A percentile compares a stretch with the other conserved stretches of the same genome.
These are phyloP conservation scores for Trichopus zeylanicus DNA, from an alignment of 116 monocot species.

Conservation along the genomic window DNA sequence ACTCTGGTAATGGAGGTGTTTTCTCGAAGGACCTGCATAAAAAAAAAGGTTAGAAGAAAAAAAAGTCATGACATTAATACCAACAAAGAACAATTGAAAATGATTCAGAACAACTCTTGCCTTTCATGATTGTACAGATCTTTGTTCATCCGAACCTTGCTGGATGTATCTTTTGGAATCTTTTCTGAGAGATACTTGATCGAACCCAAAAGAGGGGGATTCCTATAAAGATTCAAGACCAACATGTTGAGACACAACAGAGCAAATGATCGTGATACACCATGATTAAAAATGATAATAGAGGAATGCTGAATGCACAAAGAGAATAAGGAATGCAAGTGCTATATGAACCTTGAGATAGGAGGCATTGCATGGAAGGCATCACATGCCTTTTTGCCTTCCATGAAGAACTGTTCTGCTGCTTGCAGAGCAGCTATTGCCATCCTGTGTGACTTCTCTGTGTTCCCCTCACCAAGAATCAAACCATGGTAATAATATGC, in stretches of 20 bases:
- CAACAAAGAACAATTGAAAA: not conserved
- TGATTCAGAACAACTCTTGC: slow-evolving; percentile 14
- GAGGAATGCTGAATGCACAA: not conserved
- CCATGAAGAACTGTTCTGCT: slow-evolving; percentile 75
- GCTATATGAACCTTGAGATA: slow-evolving; percentile 41
- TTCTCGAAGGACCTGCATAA: slow-evolving; percentile 40
- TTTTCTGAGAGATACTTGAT: slow-evolving; percentile 71
- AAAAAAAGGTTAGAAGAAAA: too few relatives aligned
- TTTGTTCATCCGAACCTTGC: slow-evolving; percentile 42
- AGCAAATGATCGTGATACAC: not conserved
- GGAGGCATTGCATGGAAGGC: slow-evolving; percentile 65
- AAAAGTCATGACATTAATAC: too few relatives aligned
- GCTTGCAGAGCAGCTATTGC: slow-evolving; percentile 65
- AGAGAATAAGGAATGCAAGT: not conserved
- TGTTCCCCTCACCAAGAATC: slow-evolving; percentile 83
- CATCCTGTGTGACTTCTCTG: slow-evolving; percentile 73
- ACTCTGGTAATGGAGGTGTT: slow-evolving; percentile 71
- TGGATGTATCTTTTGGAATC: slow-evolving; percentile 63
- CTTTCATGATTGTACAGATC: slow-evolving; percentile 54
- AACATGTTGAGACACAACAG: not conserved
- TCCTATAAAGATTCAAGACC: slow-evolving; percentile 27
- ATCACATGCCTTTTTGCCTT: slow-evolving; percentile 70
- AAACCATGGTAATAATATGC: slow-evolving; percentile 96
- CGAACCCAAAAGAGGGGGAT: slow-evolving; percentile 50
- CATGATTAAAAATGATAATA: not conserved